Evolutionary conservation across 331 rosid genomes (phyloP).

Genomic region (Acacia pycnantha): DNA sequence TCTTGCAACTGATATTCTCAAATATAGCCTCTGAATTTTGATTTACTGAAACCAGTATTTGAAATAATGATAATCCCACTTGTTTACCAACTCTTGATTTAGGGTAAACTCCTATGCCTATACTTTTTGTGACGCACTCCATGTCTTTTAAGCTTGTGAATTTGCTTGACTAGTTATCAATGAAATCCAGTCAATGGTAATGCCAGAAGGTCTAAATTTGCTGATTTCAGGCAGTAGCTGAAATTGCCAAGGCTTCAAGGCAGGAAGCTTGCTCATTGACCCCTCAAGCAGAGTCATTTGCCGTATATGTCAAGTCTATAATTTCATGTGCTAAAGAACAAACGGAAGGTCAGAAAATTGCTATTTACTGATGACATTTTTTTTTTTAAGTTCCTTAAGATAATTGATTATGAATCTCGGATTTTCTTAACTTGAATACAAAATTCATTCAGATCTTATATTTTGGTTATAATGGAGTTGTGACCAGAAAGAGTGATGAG

Average conservation of each 20-base stretch:
- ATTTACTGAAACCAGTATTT: neutral
- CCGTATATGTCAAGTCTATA: conserved; percentile 53
- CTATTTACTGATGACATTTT: neutral
- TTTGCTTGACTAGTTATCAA: conserved; percentile 9
- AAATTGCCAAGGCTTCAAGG: conserved; percentile 77
- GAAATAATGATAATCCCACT: conserved; percentile 10
- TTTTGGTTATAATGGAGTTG: neutral
- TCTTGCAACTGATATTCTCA: neutral
- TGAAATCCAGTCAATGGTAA: conserved; percentile 2
- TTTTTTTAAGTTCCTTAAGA: conserved; percentile 14
- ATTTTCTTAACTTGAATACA: neutral
- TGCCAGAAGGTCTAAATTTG: conserved; percentile 18
- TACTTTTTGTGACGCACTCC: conserved; percentile 7
- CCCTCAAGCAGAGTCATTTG: conserved; percentile 62
- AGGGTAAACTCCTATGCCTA: neutral
- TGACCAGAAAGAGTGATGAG: neutral
- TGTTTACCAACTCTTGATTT: conserved; percentile 1
- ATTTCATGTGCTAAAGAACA: conserved; percentile 46
- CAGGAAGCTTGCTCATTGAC: conserved; percentile 67
- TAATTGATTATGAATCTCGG: conserved; percentile 13
- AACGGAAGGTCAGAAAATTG: conserved; percentile 32
- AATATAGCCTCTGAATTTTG: neutral
- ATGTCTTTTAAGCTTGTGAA: neutral
- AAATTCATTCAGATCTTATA: neutral
- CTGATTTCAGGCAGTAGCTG: conserved; percentile 77